phyloP scores from a whole-genome alignment of 805 yeast genomes.

The Priceomyces haplophilus region DNA sequence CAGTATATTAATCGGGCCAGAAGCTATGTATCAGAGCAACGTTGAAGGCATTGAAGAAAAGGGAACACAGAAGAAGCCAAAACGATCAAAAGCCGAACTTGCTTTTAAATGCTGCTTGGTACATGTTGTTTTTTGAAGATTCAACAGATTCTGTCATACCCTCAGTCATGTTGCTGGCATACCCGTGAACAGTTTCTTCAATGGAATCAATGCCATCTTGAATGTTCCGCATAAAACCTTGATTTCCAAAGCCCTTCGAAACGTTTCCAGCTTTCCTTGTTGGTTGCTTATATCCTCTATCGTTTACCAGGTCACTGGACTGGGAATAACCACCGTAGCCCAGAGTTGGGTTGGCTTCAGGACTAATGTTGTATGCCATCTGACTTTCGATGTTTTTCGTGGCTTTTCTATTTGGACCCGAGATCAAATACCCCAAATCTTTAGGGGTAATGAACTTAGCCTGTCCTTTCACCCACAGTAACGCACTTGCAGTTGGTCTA shows the following conservation, averaged over 20 bases:
- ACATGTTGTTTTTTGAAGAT: conserved; percentile 47
- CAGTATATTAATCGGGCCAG: background rate
- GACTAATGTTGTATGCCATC: conserved; percentile 46
- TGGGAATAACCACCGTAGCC: conserved; percentile 26
- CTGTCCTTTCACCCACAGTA: conserved; percentile 83
- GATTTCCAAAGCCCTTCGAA: conserved; percentile 38
- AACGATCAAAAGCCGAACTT: conserved; percentile 48
- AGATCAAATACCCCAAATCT: conserved; percentile 65
- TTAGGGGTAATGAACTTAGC: conserved; percentile 54
- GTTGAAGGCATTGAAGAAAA: too few relatives aligned
- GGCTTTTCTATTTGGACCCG: conserved; percentile 69
- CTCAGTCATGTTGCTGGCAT: conserved; percentile 54
- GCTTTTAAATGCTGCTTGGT: conserved; percentile 50
- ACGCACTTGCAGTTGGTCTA: conserved; percentile 74
- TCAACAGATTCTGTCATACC: conserved; percentile 51
- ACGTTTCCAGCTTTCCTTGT: conserved; percentile 34
- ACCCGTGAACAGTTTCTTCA: conserved; percentile 55
- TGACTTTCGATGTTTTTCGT: conserved; percentile 59
- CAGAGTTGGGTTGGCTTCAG: conserved; percentile 40
- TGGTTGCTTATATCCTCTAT: conserved; percentile 46
- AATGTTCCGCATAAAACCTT: conserved; percentile 44
- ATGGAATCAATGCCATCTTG: conserved; percentile 51
- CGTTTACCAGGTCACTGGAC: conserved; percentile 8
- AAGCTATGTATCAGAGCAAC: too few relatives aligned
- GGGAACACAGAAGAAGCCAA: background rate